A percentile compares a stretch with the other conserved stretches of the same genome.
phyloP scores from a whole-genome alignment of 371 early-diverging fungal genomes.

The Circinella minor region DNA sequence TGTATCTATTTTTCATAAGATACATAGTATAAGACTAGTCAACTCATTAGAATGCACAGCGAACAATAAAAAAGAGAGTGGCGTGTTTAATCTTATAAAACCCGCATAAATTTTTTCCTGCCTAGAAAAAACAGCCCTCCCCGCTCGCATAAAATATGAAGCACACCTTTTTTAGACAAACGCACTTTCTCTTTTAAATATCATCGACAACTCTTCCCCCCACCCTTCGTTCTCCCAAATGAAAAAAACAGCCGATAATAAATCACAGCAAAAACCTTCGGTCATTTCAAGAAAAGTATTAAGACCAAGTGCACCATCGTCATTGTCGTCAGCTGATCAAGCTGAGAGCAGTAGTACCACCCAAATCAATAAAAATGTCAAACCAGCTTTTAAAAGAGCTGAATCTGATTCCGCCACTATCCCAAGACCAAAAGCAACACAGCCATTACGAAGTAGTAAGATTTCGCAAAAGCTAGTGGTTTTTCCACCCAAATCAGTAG shows the following conservation, averaged over 20 bases:
- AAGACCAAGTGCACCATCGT: slow-evolving; percentile 2
- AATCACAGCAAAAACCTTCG: neutral
- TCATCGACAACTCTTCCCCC: neutral
- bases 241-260: neutral
- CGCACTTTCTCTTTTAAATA: neutral
- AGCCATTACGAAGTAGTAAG: slow-evolving; percentile 85
- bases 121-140: no score
- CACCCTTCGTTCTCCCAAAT: neutral
- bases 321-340: neutral
- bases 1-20: no score
- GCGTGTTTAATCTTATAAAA: no score
- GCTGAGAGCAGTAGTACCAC: neutral
- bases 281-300: slow-evolving; percentile 9
- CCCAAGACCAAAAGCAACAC: slow-evolving; percentile 39
- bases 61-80: no score
- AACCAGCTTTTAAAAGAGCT: neutral
- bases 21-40: no score
- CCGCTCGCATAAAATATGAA: no score
- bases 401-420: neutral
- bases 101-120: no score
- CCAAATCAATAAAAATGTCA: no score
- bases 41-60: no score
- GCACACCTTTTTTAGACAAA: no score
- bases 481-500: slow-evolving; percentile 72
- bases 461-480: slow-evolving; percentile 89